phyloP scores from a whole-genome alignment of 2,329 filamentous ascomycete genomes.

The Alternaria ventricosa region DNA sequence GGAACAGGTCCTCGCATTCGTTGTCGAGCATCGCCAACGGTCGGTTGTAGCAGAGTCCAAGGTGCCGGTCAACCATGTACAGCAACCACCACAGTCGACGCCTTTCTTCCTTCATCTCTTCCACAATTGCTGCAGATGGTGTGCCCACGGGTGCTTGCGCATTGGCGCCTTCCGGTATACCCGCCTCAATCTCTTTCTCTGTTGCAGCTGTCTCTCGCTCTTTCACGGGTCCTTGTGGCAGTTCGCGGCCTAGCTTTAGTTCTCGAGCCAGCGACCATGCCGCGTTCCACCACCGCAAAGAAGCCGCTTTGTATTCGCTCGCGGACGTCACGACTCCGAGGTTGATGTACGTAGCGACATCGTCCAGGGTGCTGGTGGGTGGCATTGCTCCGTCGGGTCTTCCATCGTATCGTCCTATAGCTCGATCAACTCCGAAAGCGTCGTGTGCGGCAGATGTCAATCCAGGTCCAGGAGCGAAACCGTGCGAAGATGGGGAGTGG shows the following conservation, averaged over 20 bases:
- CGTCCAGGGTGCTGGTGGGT: conserved; percentile 75
- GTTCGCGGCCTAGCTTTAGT: conserved; percentile 83
- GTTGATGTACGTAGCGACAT: conserved; percentile 90
- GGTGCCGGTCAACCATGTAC: conserved; percentile 82
- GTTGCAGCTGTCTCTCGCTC: conserved; percentile 40
- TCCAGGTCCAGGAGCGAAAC: conserved; percentile 58
- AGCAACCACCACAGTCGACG: conserved; percentile 92
- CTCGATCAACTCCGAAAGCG: conserved; percentile 75
- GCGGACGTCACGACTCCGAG: conserved; percentile 89
- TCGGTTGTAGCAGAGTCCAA: conserved; percentile 89
- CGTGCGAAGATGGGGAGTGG: conserved; percentile 69
- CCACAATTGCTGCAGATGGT: conserved; percentile 44
- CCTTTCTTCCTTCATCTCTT: conserved; percentile 75
- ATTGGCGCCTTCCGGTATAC: conserved; percentile 37
- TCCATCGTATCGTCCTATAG: conserved; percentile 58
- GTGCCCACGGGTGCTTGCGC: conserved; percentile 34
- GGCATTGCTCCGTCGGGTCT: conserved; percentile 55
- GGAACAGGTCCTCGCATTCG: conserved; percentile 81
- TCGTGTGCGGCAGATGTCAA: conserved; percentile 79
- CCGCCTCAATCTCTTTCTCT: conserved; percentile 47
- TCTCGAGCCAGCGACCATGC: conserved; percentile 90
- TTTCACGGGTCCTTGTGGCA: conserved; percentile 65
- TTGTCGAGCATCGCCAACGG: conserved; percentile 81
- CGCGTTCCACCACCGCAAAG: conserved; percentile 91
- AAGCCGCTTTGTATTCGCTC: conserved; percentile 83